phyloP scores from a whole-genome alignment of 2,329 filamentous ascomycete species.

The Stachybotrys chartarum region DNA sequence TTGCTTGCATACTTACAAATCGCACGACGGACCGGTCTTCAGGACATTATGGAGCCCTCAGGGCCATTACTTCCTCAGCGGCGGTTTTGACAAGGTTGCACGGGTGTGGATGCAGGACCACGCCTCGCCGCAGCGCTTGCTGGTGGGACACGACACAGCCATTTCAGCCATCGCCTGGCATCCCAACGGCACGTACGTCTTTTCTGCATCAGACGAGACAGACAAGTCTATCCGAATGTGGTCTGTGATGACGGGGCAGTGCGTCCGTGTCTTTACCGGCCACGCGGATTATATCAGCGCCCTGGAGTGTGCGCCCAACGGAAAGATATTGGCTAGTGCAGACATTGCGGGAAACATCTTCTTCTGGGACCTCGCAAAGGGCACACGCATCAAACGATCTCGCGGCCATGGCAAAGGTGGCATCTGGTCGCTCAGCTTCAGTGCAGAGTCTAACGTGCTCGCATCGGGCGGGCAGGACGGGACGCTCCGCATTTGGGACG shows the following conservation, averaged over 20 bases:
- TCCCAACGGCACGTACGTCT: constrained; percentile 87
- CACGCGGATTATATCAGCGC: constrained; percentile 84
- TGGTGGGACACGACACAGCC: constrained; percentile 87
- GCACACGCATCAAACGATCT: constrained; percentile 82
- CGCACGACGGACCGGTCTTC: constrained; percentile 84
- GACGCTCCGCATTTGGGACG: constrained; percentile 92
- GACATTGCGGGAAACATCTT: constrained; percentile 86
- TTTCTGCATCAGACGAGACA: constrained; percentile 78
- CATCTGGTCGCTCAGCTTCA: constrained; percentile 90
- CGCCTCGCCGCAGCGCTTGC: constrained; percentile 78
- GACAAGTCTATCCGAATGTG: constrained; percentile 97
- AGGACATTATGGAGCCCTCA: constrained; percentile 85
- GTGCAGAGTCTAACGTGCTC: constrained; percentile 83
- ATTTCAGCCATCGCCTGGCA: constrained; percentile 94
- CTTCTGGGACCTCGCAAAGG: constrained; percentile 89
- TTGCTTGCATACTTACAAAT: constrained; percentile 91
- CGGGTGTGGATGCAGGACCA: constrained; percentile 91
- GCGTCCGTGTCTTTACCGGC: constrained; percentile 85
- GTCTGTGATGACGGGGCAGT: constrained; percentile 80
- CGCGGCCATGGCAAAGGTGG: constrained; percentile 89
- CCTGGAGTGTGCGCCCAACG: constrained; percentile 78
- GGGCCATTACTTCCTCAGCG: constrained; percentile 89
- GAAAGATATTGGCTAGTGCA: constrained; percentile 83
- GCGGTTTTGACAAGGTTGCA: constrained; percentile 82
- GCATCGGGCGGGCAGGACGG: constrained; percentile 87